Conservation (phyloP, 176 grass and related monocot species). For the Oryza longistaminata region DNA sequence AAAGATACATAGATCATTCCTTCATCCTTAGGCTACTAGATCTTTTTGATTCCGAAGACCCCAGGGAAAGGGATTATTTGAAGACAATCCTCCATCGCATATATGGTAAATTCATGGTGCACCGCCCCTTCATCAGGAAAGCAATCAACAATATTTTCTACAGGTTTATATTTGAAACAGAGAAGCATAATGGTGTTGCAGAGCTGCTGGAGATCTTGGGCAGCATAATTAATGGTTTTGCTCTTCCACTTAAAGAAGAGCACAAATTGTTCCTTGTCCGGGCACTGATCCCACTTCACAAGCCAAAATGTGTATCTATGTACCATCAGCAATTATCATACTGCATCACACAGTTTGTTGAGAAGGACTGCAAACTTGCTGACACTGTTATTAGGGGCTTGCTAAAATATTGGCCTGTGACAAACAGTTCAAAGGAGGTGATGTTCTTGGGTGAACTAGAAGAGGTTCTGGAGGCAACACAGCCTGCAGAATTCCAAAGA, state of each 20-base stretch:
- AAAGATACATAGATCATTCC: constrained; percentile 96
- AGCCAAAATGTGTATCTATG: constrained; percentile 81
- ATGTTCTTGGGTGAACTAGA: constrained; percentile 98
- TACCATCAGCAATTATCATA: constrained; percentile 96
- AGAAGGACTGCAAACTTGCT: constrained; percentile 96
- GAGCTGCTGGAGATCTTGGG: constrained; percentile 92
- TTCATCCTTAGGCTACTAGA: constrained; percentile 91
- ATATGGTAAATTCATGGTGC: constrained; percentile 99
- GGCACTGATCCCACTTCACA: constrained; percentile 91
- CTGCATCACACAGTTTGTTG: constrained; percentile 94
- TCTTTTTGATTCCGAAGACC: constrained; percentile 96
- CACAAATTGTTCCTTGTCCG: constrained; percentile 96
- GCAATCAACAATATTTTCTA: constrained; percentile 99
- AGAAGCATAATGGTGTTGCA: constrained; percentile 88
- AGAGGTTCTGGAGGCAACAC: constrained; percentile 92
- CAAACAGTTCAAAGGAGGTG: constrained; percentile 98
- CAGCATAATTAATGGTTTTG: constrained; percentile 98
- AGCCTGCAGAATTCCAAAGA: constrained; percentile 85
- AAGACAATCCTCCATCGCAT: constrained; percentile 96
- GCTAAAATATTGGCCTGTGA: constrained; percentile 97
- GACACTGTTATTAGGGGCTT: constrained; percentile 91
- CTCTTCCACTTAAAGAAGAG: constrained; percentile 92
- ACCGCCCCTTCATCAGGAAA: constrained; percentile 97
- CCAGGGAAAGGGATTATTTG: constrained; percentile 95
- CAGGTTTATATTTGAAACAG: constrained; percentile 92